phyloP scores from a whole-genome alignment of 1,139 yeast genomes.

The Protomyces gravidus region DNA sequence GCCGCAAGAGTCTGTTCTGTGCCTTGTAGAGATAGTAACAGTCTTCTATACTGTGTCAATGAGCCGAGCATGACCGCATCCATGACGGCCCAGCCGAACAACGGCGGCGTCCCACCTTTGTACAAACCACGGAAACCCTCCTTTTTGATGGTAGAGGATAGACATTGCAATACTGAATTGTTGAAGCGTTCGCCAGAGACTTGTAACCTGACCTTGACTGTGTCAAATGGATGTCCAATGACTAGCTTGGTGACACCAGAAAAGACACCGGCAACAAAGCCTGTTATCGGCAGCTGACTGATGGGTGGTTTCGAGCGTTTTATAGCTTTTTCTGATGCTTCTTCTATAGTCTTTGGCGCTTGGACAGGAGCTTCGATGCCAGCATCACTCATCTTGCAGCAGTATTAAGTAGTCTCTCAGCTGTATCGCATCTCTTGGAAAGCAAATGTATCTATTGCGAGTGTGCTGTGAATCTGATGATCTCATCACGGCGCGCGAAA shows the following conservation, averaged over 20 bases:
- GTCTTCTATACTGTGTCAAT: constrained; percentile 66
- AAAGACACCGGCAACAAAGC: constrained; percentile 63
- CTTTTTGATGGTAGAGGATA: constrained; percentile 54
- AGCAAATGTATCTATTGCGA: too few relatives aligned
- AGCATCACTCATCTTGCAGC: background rate
- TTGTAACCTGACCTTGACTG: constrained; percentile 81
- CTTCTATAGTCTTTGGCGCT: background rate
- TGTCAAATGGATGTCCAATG: constrained; percentile 92
- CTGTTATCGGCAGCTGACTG: constrained; percentile 13
- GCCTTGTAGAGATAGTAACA: constrained; percentile 40
- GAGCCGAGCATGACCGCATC: constrained; percentile 75
- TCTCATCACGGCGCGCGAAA: too few relatives aligned
- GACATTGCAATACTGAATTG: constrained; percentile 49
- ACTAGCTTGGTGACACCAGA: constrained; percentile 81
- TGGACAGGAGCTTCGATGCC: background rate
- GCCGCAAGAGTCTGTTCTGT: constrained; percentile 57
- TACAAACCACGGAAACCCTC: constrained; percentile 65
- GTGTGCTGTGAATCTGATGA: background rate
- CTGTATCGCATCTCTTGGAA: too few relatives aligned
- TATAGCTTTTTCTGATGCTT: background rate
- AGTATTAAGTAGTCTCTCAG: too few relatives aligned
- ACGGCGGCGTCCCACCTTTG: constrained; percentile 83
- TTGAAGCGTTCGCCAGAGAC: constrained; percentile 73
- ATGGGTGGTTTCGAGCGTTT: constrained; percentile 8
- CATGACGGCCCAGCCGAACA: constrained; percentile 91